Evolutionary conservation across 2,329 filamentous ascomycete genomes (phyloP), one percentile per base, ranked within the genome.

Genomic region (Incumbomyces delicatus): DNA sequence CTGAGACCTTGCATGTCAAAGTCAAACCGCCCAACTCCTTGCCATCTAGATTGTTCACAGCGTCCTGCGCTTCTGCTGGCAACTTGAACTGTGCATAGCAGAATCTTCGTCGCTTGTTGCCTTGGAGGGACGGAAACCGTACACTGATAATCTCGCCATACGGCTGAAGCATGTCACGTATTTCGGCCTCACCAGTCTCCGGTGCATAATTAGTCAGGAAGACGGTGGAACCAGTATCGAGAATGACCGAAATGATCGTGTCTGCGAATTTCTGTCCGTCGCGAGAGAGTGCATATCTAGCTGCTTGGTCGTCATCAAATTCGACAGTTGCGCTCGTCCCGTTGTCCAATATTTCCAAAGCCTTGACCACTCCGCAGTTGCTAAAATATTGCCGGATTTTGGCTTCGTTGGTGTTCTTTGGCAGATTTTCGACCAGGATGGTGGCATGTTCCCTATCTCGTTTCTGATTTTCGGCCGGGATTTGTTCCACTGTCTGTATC

Each of bases 1-100:
- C 80, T 0, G 92, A 96, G 55, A 94, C 86, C 65, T 88, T 88
- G 7, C 80, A 85, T 34, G 81, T 66, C 1, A 98, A 73, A 54
- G 76, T 80, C 55, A 81, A 81, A 18, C 83, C 83, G 0, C 94
- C 66, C 17, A 80, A 62, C 47, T 75, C 81, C 33, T 49, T 49
- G 20, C 83, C 83, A 59, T 95, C 76, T 41, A 95, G 75, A 49
- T 78, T 68, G 1, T 81, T 83, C 1, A 89, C 89, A 41, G 77
- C 78, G 20, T 45, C 22, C 33, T 78, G 73, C 1, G 88, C 86
- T 44, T 78, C 76, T n/a, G 74, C 73, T 2, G 75, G 66, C 29
- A 80, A 78, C 40, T 80, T 75, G 62, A 95, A 95, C n/a, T 94
- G 87, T 6, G 95, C 75, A 63, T 98, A 98, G 69, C 89, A 95